Base-by-base conservation (phyloP, 352 stramenopile species). In the Pythium dissimile region DNA sequence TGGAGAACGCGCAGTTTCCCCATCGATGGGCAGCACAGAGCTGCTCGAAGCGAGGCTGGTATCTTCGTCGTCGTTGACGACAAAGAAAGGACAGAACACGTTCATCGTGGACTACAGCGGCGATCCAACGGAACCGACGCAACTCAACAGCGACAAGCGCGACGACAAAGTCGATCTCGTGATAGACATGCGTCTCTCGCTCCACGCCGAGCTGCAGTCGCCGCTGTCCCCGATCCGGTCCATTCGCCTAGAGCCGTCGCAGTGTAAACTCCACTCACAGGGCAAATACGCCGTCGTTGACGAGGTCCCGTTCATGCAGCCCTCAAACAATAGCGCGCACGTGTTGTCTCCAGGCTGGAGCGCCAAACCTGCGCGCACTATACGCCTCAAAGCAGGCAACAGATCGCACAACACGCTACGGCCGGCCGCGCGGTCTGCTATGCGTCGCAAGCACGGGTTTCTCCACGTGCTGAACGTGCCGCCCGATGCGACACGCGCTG, bases 231-330 rank as follows among this genome's bases (percentile, higher is more conserved):
- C 75, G 4, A 67, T 86, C 45, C 66, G 76, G 31, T 63, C 71
- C 15, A 80, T 86, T 24, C 68, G 73, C 8, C 59, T 86, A 10
- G 63, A 70, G 21, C 63, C 69, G 38, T 80, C 73, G 1, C 51
- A 59, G 1, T 66, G 37, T 26, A 62, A 66, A 54, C 44, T 69
- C 3, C 68, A 84, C 23, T 67, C 58, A 12, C 63, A 72, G 21
- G 69, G 73, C 7, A 80, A 85, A 35, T 79, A 47, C 24, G 24
- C 27, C 16, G 7, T 16, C 24, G 20, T 38, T 12, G 21, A 24
- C 18, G 47, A 52, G 34, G 26, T 20, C 6, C 39, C 18, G 11
- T 6, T 7, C 1, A 16, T 15, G 11, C 18, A 26, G 24, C 21
- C n/a, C 3, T 12, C 39, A 46, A 9, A n/a, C n/a, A n/a, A n/a